These are phyloP conservation scores for Quercus gilva DNA, from an alignment of 306 rosid species.

Conservation along the genomic window DNA sequence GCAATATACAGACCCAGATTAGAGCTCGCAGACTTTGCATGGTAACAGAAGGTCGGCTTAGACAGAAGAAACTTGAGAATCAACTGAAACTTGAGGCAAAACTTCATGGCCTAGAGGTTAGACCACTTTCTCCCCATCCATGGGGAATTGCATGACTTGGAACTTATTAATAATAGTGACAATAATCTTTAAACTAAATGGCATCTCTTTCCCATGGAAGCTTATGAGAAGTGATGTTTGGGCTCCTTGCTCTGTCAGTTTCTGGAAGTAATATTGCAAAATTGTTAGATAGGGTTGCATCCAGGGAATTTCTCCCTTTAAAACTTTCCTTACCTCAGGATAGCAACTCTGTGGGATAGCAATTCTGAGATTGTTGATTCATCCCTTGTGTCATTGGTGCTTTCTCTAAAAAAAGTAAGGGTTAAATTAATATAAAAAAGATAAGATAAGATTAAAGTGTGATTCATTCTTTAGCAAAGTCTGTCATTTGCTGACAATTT, in stretches of 20 bases:
- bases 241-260: neutral
- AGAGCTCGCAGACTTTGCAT: conserved; percentile 78
- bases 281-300: neutral
- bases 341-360: neutral
- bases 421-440: neutral
- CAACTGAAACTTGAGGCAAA: conserved; percentile 92
- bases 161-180: neutral
- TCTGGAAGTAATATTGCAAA: neutral
- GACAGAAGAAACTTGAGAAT: conserved; percentile 75
- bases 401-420: neutral
- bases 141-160: neutral
- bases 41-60: conserved; percentile 86
- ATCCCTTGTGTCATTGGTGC: neutral
- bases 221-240: neutral
- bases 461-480: neutral
- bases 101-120: conserved; percentile 86
- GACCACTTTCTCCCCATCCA: conserved; percentile 16
- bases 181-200: neutral
- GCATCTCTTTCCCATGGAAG: neutral
- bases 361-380: neutral
- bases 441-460: neutral
- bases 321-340: neutral
- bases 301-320: neutral
- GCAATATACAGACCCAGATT: conserved; percentile 71
- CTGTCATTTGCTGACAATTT: neutral